A percentile compares a stretch with the other conserved stretches of the same genome.
Evolutionary conservation across 106 monocot genomes (phyloP).

Genomic region (Dendrobium officinale): DNA sequence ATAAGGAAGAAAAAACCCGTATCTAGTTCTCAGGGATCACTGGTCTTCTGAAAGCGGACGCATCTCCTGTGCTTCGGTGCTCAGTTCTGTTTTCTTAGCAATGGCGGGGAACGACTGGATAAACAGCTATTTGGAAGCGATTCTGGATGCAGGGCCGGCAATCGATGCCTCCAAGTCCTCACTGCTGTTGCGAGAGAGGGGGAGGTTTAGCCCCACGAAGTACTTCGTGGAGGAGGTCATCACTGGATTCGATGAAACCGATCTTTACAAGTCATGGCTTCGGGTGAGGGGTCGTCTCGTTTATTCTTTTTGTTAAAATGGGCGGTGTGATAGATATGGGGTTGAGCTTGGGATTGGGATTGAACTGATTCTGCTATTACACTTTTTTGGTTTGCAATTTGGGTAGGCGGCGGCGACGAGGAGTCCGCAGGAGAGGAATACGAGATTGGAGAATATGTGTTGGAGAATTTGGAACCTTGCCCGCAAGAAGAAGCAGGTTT

Average conservation of each 20-base stretch:
- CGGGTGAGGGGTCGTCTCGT: conserved; percentile 34
- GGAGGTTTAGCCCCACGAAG: conserved; percentile 84
- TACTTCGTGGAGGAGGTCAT: conserved; percentile 99
- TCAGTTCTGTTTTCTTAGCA: not conserved
- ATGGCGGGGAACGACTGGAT: conserved; percentile 99
- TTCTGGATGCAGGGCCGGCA: conserved; percentile 54
- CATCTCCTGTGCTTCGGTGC: not conserved
- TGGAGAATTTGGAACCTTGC: conserved; percentile 99
- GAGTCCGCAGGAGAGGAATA: conserved; percentile 96
- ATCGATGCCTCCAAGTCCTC: conserved; percentile 57
- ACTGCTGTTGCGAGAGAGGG: conserved; percentile 78
- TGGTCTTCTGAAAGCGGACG: not conserved
- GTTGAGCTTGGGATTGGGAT: not conserved
- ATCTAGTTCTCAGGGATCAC: not conserved
- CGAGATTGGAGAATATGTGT: conserved; percentile 98
- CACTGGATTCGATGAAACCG: conserved; percentile 96
- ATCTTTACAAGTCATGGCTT: conserved; percentile 95
- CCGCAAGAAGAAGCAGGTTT: conserved; percentile 98
- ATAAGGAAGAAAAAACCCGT: not conserved
- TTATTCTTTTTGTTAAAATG: not conserved
- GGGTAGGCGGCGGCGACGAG: conserved; percentile 69
- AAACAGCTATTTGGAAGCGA: conserved; percentile 86
- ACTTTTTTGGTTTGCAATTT: conserved; percentile 4
- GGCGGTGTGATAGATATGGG: not conserved
- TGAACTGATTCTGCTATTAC: not conserved